Percentiles rank a stretch among this genome's conserved stretches.
Evolutionary conservation across 208 protist species (phyloP).

Genomic region (Leptomonas seymouri): DNA sequence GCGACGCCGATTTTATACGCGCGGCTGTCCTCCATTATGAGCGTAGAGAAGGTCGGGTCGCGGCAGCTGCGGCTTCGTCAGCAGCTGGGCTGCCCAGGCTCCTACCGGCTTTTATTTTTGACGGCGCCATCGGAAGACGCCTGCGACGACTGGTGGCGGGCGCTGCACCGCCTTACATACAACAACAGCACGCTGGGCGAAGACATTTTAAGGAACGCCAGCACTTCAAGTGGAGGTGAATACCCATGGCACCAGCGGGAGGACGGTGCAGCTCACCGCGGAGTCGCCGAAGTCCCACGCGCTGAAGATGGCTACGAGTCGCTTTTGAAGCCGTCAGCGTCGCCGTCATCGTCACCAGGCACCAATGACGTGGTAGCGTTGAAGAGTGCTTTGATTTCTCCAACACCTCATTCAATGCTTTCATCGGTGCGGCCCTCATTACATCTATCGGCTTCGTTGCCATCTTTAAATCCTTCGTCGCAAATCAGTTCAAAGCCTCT

Average conservation of each 20-base stretch:
- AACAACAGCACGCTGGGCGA: not conserved
- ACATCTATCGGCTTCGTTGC: not conserved
- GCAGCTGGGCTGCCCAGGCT: slow-evolving; percentile 16
- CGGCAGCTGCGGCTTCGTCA: slow-evolving; percentile 26
- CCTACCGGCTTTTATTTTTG: slow-evolving; percentile 14
- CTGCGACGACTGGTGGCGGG: slow-evolving; percentile 34
- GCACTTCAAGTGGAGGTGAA: not conserved
- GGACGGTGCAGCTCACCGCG: not conserved
- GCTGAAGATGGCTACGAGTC: not conserved
- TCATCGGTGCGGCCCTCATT: not conserved
- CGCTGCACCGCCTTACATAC: slow-evolving; percentile 24
- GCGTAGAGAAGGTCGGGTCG: slow-evolving; percentile 26
- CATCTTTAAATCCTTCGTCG: not conserved
- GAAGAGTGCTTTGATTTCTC: slow-evolving; percentile 1
- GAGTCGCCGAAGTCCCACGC: not conserved
- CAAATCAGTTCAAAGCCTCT: not conserved
- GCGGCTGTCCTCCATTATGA: slow-evolving; percentile 24
- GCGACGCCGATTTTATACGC: slow-evolving; percentile 26
- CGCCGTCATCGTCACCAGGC: not conserved
- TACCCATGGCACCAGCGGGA: not conserved
- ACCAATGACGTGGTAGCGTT: not conserved
- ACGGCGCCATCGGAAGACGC: slow-evolving; percentile 8
- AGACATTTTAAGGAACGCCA: not conserved
- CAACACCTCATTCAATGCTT: not conserved
- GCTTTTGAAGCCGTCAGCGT: not conserved